Conservation (phyloP, 768 basidiomycete species). For the Mycena capillaripes region DNA sequence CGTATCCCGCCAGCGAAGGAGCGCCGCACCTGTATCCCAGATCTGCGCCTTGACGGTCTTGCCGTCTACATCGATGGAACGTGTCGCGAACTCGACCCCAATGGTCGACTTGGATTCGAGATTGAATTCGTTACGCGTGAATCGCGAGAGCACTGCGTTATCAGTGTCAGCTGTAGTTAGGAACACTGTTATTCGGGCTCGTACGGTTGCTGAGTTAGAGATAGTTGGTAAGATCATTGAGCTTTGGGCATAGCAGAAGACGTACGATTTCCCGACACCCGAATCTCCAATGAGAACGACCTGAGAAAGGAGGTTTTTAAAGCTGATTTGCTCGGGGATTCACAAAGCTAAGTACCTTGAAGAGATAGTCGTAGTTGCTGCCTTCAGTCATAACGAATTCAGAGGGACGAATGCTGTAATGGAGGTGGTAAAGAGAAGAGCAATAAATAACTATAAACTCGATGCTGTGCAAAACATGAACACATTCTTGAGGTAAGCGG, state of each 20-base stretch:
- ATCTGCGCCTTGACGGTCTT: slow-evolving; percentile 99
- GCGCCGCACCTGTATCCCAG: slow-evolving; percentile 93
- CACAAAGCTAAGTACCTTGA: slow-evolving; percentile 79
- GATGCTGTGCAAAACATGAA: not conserved
- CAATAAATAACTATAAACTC: slow-evolving; percentile 7
- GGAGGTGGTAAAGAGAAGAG: not conserved
- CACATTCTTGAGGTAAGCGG: too few relatives aligned
- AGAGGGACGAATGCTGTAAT: slow-evolving; percentile 2
- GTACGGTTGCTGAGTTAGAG: slow-evolving; percentile 49
- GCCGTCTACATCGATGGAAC: slow-evolving; percentile 94
- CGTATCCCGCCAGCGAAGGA: slow-evolving; percentile 17
- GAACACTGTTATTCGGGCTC: slow-evolving; percentile 16
- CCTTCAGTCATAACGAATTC: slow-evolving; percentile 82
- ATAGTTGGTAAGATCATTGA: not conserved
- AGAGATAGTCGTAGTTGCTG: slow-evolving; percentile 98
- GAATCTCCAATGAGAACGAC: slow-evolving; percentile 99
- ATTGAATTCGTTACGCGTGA: slow-evolving; percentile 99
- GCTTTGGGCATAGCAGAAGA: slow-evolving; percentile 44
- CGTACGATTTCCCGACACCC: slow-evolving; percentile 99
- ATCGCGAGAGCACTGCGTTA: slow-evolving; percentile 93
- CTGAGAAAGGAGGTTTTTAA: slow-evolving; percentile 56
- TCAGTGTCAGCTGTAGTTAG: not conserved
- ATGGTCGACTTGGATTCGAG: slow-evolving; percentile 99
- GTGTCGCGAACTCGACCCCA: slow-evolving; percentile 98
- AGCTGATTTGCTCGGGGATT: not conserved